Base-by-base conservation (phyloP, 164 flowering plant genomes). In the Liriodendron chinense region DNA sequence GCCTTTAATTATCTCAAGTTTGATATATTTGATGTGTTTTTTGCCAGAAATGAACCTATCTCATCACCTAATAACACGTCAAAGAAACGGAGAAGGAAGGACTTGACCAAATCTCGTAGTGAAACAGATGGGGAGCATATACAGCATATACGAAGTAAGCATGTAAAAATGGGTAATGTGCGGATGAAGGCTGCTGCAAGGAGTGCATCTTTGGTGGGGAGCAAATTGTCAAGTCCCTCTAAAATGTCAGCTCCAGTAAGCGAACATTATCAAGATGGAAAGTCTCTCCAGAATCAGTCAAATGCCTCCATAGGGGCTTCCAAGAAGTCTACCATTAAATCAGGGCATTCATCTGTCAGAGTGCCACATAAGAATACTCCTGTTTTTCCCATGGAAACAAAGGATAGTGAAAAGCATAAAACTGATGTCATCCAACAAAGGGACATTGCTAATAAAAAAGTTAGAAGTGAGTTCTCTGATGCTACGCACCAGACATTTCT, bases 51-150 rank as follows among this genome's bases (percentile, higher is more conserved):
- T 66, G 92, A 91, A 74, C 89, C 90, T 63, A 18, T 84, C 18
- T 64, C 75, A 67, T 74, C 86, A 63, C 81, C 90, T 66, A 79
- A 83, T 59, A 88, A 85, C 81, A 90, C 90, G 80, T 89, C 88
- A 26, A 96, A 89, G 86, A 96, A 92, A 82, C 92, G 96, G 80
- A 86, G 93, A 76, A 86, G 92, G 77, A 94, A 90, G 78, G 98
- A 92, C 80, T 7, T 74, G 23, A 28, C 75, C 10, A 89, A 85
- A 76, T 78, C 80, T 72, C 81, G 43, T 76, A 80, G 72, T 59
- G 92, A 86, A 66, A 77, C 74, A 78, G 89, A 75, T 74, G 90
- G 81, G 75, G 89, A 78, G 70, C 77, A 73, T 68, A 22, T 73
- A 50, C 74, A 78, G 70, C 77, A 73, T 68, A 22, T 73, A 50